Evolutionary conservation across 2,329 filamentous ascomycete species (phyloP).

Genomic region (Fusarium coicis): DNA sequence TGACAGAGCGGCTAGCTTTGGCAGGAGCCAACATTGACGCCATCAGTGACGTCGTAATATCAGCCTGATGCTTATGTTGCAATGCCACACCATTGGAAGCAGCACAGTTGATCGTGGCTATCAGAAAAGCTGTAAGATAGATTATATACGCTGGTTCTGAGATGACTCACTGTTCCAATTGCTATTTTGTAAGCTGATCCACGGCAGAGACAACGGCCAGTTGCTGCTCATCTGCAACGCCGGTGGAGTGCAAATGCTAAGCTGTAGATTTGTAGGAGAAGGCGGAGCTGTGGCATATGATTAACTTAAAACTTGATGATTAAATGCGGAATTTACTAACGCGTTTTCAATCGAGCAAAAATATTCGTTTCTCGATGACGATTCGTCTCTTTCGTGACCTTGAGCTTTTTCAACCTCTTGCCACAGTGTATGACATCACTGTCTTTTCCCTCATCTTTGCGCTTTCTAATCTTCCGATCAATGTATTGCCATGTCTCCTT

Average conservation of each 20-base stretch:
- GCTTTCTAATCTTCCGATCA: rapidly evolving
- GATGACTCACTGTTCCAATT: background rate
- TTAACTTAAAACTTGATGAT: background rate
- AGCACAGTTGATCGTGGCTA: rapidly evolving
- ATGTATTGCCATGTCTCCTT: background rate
- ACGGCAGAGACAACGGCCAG: rapidly evolving
- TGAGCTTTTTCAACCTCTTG: rapidly evolving
- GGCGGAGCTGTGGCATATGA: rapidly evolving
- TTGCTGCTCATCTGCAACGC: rapidly evolving
- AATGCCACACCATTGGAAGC: background rate
- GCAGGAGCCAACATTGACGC: no score
- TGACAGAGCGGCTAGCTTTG: no score
- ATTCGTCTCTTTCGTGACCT: rapidly evolving
- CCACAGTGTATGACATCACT: background rate
- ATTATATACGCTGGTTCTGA: no score
- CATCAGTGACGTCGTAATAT: no score
- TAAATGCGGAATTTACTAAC: no score
- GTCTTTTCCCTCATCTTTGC: rapidly evolving
- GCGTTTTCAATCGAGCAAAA: rapidly evolving
- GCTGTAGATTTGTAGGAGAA: rapidly evolving
- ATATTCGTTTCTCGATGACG: rapidly evolving
- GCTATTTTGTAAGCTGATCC: rapidly evolving
- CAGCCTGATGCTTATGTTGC: no score
- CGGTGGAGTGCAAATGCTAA: background rate
- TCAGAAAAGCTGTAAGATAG: no score